These are phyloP conservation scores for Microglena sp. DNA, from an alignment of 139 green algal genomes.

Conservation along the genomic window DNA sequence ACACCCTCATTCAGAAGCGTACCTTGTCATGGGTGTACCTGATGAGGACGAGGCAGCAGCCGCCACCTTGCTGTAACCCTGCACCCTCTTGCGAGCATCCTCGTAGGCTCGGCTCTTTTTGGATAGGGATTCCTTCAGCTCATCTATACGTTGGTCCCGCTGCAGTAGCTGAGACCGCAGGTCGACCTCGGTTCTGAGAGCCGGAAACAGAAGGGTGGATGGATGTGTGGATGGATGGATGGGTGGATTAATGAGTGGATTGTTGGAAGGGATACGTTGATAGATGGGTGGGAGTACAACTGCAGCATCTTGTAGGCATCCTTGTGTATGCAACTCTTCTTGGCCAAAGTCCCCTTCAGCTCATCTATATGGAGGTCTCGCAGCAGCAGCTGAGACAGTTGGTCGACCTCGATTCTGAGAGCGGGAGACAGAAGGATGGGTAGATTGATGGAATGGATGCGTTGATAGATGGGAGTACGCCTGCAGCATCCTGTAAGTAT, in stretches of 20 bases:
- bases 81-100: slow-evolving; percentile 17
- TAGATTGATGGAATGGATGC: too few species aligned
- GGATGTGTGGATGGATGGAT: neutral
- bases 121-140: slow-evolving; percentile 42
- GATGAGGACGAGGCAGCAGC: too few species aligned
- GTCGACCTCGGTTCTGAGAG: slow-evolving; percentile 40
- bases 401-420: slow-evolving; percentile 40
- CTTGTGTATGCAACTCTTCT: slow-evolving; percentile 8
- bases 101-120: slow-evolving; percentile 11
- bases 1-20: too few species aligned
- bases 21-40: too few species aligned
- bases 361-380: slow-evolving; percentile 42
- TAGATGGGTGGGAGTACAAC: too few species aligned
- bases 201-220: neutral
- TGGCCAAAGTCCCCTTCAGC: slow-evolving; percentile 37
- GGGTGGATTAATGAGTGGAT: too few species aligned
- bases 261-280: too few species aligned
- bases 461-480: too few species aligned
- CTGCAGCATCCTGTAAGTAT: slow-evolving; percentile 16
- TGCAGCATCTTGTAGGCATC: slow-evolving; percentile 16
- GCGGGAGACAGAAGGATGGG: neutral
- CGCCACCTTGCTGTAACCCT: too few species aligned
- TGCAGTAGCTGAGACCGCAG: slow-evolving; percentile 42
- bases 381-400: slow-evolving; percentile 40
- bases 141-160: slow-evolving; percentile 39